Evolutionary conservation across 1,284 basidiomycete species (phyloP), one percentile per base, ranked within the genome.

Genomic region (Puccinia novopanici): DNA sequence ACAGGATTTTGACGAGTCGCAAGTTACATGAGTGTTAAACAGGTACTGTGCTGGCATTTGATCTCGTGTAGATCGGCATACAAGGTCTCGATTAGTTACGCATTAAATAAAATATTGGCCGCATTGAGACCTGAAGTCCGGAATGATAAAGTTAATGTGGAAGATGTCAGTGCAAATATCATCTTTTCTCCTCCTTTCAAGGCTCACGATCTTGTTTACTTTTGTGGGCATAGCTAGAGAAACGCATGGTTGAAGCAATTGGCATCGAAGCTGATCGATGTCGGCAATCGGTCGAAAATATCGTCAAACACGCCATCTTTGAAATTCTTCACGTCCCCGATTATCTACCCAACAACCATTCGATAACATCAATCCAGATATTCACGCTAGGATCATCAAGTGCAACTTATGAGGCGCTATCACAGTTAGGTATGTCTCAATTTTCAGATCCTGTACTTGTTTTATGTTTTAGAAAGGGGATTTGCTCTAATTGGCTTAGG

Each of bases 11-110:
- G 37, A 73, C 30, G n/a, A 73, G 37, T 73, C n/a, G 5, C 71
- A 73, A 73, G 55, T 68, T 48, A 34, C 34, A 48, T 68, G 42
- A 48, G 48, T n/a, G 42, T 37, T 37, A 72, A 59, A 48, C 30
- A 80, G 77, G 77, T 80, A n/a, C 48, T 80, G 24, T 73, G 68
- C 65, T 80, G 70, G 68, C 77, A 80, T 54, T 59, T 80, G 12
- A 61, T 73, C n/a, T n/a, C 24, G 8, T 54, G 50, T 45, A 72
- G 50, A 72, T 24, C 77, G 12, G 50, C 24, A 9, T 59, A 24
- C 13, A 55, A 54, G 30, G 70, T 65, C 19, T 80, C 77, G 48
- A 72, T 80, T 22, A 48, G 40, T 17, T 80, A 73, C n/a, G 57
- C 65, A 30, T 24, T 80, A 10, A 72, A 72, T 40, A 72, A 73